Evolutionary conservation across 805 yeast species (phyloP).

Genomic region (Wickerhamomyces bovis): DNA sequence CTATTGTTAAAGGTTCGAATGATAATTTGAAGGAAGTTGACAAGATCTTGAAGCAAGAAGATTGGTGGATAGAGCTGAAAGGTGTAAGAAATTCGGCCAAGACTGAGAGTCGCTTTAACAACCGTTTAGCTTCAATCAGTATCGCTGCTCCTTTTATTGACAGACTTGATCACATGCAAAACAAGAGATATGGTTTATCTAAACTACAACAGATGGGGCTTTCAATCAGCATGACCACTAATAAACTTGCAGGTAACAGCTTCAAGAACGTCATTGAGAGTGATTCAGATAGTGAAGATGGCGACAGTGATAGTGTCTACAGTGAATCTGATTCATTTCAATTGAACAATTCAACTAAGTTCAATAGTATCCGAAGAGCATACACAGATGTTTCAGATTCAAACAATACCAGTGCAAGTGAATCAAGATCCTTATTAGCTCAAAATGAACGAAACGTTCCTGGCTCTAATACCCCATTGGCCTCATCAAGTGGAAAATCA

Average conservation of each 20-base stretch:
- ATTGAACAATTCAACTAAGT: background rate
- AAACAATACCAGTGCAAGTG: background rate
- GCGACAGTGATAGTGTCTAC: constrained; percentile 22
- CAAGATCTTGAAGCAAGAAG: constrained; percentile 47
- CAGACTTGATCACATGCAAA: constrained; percentile 20
- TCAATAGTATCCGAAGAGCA: background rate
- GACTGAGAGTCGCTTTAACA: constrained; percentile 12
- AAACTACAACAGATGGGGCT: constrained; percentile 73
- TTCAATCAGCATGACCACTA: constrained; percentile 71
- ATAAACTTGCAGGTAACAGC: constrained; percentile 34
- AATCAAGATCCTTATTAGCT: background rate
- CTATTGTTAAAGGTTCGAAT: constrained; percentile 64
- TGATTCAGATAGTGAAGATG: constrained; percentile 23
- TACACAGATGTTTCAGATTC: background rate
- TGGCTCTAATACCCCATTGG: background rate
- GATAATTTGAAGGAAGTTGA: constrained; percentile 43
- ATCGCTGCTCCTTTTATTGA: constrained; percentile 25
- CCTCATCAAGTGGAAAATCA: background rate
- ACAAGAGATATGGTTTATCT: constrained; percentile 39
- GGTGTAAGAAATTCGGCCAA: constrained; percentile 42
- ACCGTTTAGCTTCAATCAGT: constrained; percentile 29
- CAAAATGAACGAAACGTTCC: background rate
- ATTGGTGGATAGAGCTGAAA: constrained; percentile 79
- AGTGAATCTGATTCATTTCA: constrained; percentile 14
- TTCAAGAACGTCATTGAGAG: constrained; percentile 18